Evolutionary conservation across 2,329 filamentous ascomycete genomes (phyloP).

Genomic region (Fusarium xyrophilum): DNA sequence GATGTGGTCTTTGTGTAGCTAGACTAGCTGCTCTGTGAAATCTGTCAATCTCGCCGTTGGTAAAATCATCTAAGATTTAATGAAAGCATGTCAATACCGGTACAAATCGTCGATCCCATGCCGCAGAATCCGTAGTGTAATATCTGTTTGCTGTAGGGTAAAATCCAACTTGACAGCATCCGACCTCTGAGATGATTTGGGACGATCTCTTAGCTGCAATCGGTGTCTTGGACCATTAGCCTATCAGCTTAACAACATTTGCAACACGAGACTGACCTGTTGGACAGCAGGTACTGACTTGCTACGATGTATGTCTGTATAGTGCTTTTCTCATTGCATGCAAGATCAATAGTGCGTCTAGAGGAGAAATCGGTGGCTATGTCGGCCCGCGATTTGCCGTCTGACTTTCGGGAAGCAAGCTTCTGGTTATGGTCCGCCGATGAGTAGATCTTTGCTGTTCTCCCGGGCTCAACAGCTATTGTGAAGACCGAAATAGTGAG

Average conservation of each 20-base stretch:
- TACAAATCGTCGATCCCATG: neutral
- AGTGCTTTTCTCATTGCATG: conserved; percentile 9
- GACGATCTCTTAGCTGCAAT: conserved; percentile 11
- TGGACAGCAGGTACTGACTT: conserved; percentile 26
- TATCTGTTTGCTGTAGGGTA: conserved; percentile 8
- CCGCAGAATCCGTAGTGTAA: neutral
- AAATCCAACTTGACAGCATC: conserved; percentile 19
- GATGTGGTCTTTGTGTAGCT: neutral
- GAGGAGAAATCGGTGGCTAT: conserved; percentile 1
- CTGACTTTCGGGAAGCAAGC: conserved; percentile 14
- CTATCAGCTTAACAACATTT: neutral
- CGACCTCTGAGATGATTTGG: conserved; percentile 11
- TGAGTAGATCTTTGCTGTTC: neutral
- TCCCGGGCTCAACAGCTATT: neutral
- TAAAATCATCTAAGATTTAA: neutral
- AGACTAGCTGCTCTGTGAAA: neutral
- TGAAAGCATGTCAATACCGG: neutral
- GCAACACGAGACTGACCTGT: conserved; percentile 2
- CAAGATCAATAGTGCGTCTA: neutral
- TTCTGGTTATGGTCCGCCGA: neutral
- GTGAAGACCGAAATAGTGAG: conserved; percentile 20
- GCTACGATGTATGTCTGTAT: neutral
- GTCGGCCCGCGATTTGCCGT: neutral
- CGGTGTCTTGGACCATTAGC: conserved; percentile 4
- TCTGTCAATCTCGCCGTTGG: neutral